Conservation (phyloP, 2,329 filamentous ascomycete genomes). For the Pezicula radicicola region DNA sequence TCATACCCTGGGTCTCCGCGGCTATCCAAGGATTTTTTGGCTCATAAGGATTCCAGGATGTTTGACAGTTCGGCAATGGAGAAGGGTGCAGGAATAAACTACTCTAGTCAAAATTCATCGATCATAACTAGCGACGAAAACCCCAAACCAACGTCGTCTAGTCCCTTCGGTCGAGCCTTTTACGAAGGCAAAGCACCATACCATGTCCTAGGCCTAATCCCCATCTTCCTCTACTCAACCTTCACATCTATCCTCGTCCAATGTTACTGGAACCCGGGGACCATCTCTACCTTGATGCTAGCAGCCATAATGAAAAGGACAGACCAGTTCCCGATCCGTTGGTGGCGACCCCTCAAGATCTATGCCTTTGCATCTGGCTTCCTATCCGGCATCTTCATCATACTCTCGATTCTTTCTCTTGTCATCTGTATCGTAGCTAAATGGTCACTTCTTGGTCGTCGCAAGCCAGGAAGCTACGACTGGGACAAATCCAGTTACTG, state of each 20-base stretch:
- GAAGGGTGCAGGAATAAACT: background rate
- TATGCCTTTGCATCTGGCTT: constrained; percentile 37
- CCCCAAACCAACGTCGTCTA: constrained; percentile 23
- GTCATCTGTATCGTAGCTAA: constrained; percentile 43
- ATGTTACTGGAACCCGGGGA: constrained; percentile 49
- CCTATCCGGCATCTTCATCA: constrained; percentile 39
- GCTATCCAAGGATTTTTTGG: background rate
- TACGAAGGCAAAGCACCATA: constrained; percentile 49
- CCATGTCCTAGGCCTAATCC: constrained; percentile 42
- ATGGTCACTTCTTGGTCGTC: constrained; percentile 48
- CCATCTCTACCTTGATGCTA: constrained; percentile 43
- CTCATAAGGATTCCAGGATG: background rate
- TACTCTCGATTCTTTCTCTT: constrained; percentile 41
- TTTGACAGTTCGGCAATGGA: background rate
- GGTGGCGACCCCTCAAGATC: constrained; percentile 32
- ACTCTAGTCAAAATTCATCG: background rate
- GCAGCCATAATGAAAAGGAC: constrained; percentile 28
- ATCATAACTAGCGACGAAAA: background rate
- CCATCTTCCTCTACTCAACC: constrained; percentile 48
- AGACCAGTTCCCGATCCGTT: constrained; percentile 25
- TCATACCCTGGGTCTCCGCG: background rate
- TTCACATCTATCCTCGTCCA: constrained; percentile 42
- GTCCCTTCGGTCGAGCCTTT: constrained; percentile 54
- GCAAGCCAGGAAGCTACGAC: constrained; percentile 50
- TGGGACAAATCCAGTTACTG: constrained; percentile 56